These are phyloP conservation scores for Oenanthe sinensis DNA, from an alignment of 129 eudicot species.

Conservation along the genomic window DNA sequence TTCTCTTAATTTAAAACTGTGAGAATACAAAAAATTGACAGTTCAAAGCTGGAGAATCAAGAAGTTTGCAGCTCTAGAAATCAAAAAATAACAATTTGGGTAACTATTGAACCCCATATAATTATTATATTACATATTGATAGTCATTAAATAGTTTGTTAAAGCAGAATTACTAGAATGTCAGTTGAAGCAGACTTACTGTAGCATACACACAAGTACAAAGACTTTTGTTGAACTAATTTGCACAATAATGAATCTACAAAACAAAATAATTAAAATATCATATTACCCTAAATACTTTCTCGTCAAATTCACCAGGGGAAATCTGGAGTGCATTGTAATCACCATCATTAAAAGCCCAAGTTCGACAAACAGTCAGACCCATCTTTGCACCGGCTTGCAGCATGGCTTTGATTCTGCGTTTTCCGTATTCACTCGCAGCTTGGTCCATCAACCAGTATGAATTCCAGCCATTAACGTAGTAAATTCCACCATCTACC, in stretches of 20 bases:
- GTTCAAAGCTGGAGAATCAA: not conserved
- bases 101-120: not conserved
- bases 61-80: not conserved
- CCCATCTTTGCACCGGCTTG: constrained; percentile 94
- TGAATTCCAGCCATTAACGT: constrained; percentile 94
- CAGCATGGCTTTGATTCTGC: constrained; percentile 55
- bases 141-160: not conserved
- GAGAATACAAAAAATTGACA: not conserved
- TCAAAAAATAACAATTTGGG: not conserved
- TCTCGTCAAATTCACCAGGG: constrained; percentile 82
- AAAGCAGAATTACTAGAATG: not conserved
- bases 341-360: constrained; percentile 98
- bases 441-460: constrained; percentile 98
- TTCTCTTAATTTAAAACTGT: not conserved
- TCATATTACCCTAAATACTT: constrained; percentile 54
- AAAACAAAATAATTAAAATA: not conserved
- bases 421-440: constrained; percentile 43
- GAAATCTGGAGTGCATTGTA: constrained; percentile 90
- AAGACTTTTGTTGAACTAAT: not conserved
- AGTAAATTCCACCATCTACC: constrained; percentile 68
- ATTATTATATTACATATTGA: not conserved
- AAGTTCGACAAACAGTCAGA: constrained; percentile 90
- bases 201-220: not conserved
- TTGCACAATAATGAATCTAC: not conserved
- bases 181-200: not conserved